Base-by-base conservation (phyloP, 257 asterid species). In the Buddleja alternifolia region DNA sequence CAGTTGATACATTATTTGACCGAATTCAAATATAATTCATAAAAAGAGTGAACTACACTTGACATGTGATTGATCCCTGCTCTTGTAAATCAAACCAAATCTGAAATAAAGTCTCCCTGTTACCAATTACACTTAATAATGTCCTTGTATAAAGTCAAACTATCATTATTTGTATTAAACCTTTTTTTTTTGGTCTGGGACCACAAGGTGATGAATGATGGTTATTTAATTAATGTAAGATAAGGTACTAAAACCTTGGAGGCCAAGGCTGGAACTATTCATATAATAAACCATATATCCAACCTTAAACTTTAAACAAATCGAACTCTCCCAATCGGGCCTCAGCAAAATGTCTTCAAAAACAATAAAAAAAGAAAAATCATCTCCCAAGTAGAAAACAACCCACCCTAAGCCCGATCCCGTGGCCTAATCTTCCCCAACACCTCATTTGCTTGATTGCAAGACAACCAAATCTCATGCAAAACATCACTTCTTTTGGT, bases 381-480 rank as follows among this genome's bases (percentile, higher is more conserved):
- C 37, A 55, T 1, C 12, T 44, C 1, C 39, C 65, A 25, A 6
- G 8, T 20, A 10, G n/a, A 2, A 65, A 76, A 40, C 36, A 24
- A 34, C 11, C 69, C 53, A 73, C 57, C 24, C 70, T 56, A 14
- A 39, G 12, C 20, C 63, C 46, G 66, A 69, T 25, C 37, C 40
- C 70, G 56, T 83, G 83, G 88, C 82, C 84, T 42, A 64, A 77
- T 75, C 76, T 80, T 24, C 85, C 80, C 4, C 51, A 32, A n/a
- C 79, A 75, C 34, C 76, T 77, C 34, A 55, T 63, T 51, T 20
- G 7, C 40, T 7, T 20, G 20, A 25, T 73, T 1, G 70, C 73
- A 51, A 56, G 63, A 44, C 76, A 80, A 45, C 42, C 63, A 4
- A 61, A 68, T 1, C 63, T 50, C 46, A 55, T 80, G 71, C 57